Base-by-base conservation (phyloP, 495 filamentous ascomycete species). In the Letharia lupina region DNA sequence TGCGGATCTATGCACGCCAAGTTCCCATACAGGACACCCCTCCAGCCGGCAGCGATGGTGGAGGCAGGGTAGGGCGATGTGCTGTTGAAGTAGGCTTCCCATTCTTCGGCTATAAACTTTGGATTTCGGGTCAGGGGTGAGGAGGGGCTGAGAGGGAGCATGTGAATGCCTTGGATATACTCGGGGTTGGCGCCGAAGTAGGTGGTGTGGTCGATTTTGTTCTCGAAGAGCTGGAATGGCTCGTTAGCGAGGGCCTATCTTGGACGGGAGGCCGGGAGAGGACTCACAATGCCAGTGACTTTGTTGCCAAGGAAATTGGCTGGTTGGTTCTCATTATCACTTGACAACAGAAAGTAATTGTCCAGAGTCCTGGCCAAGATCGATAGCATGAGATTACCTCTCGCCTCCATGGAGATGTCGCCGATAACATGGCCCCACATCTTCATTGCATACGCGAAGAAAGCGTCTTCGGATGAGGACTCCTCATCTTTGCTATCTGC, bases 81-180 rank as follows among this genome's bases (percentile, higher is more conserved):
- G n/a, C 69, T 60, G 7, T 75, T 72, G 67, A 97, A 97, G 70
- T 87, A 91, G 18, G 81, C 81, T 39, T 87, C 78, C 94, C 95
- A 98, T 75, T 98, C 94, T 75, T 96, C 82, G 28, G 73, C 73
- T 5, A 95, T 91, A 69, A 96, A 97, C 0, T 77, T 76, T n/a
- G 73, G 70, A 3, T 80, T 80, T 23, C 95, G 86, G 5, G 86
- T 87, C 63, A 88, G 84, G 23, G 87, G 77, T 0, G 86, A 87
- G 64, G 80, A 81, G 2, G 94, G 90, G 44, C 89, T 82, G 59
- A 96, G 80, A 1, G 95, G 94, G 47, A 98, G 77, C 94, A 98
- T 98, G 78, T 98, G 94, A 65, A 98, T 98, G 42, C 85, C 94
- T 76, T 98, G 88, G 66, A 98, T 86, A 72, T 86, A 96, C 77